Base-by-base conservation (phyloP, 352 stramenopile species). In the Aphanomyces invadans region DNA sequence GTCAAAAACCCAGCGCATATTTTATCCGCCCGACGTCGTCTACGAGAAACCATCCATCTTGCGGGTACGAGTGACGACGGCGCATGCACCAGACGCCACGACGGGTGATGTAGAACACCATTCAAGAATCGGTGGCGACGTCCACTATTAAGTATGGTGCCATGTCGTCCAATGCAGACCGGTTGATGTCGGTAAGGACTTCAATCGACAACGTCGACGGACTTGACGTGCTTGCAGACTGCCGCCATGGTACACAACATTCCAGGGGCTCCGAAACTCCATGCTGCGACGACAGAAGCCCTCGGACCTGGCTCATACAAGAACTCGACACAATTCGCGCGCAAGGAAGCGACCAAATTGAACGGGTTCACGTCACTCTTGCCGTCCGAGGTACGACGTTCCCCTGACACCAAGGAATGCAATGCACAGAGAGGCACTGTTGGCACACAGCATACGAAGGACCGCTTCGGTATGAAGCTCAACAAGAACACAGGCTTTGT, bases 11-110 rank as follows among this genome's bases (percentile, higher is more conserved):
- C 60, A 67, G 49, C 42, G 60, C 19, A 23, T 67, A 2, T 67
- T 67, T 23, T 52, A 57, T 29, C 46, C 60, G 21, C 60, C 60
- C 12, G 60, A 67, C 23, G 54, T 67, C 28, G 49, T 67, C 32
- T 67, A 67, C 60, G 60, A 67, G n/a, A 67, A 67, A n/a, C 60
- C 60, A 15, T 29, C 42, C 28, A 67, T 39, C 49, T 39, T 57
- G 12, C 49, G 49, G 25, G 49, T 57, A 54, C 46, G 1, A 0
- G 21, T 42, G 36, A n/a, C n/a, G n/a, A n/a, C n/a, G n/a, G n/a
- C n/a, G n/a, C n/a, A n/a, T n/a, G n/a, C n/a, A n/a, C n/a, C n/a
- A n/a, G n/a, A n/a, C n/a, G n/a, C n/a, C n/a, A n/a, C n/a, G 36
- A 42, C 36, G 15, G 36, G 36, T 7, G 26, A 45, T 44, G 29